Evolutionary conservation across 2,329 filamentous ascomycete genomes (phyloP).

Genomic region (Sclerotinia spermophila): DNA sequence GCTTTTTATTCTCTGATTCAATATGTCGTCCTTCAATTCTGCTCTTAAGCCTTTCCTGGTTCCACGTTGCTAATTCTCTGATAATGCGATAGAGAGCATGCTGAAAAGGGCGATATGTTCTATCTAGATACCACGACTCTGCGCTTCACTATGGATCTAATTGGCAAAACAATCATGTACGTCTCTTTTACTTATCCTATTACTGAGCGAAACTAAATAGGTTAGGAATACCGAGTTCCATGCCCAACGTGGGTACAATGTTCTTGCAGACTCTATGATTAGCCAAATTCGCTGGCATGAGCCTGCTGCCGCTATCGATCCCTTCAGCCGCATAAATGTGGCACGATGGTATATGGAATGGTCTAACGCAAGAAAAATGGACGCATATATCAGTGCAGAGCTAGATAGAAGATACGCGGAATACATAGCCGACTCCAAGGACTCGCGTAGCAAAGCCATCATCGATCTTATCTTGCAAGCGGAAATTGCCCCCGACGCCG

Average conservation of each 20-base stretch:
- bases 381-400: slow-evolving; percentile 26
- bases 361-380: slow-evolving; percentile 25
- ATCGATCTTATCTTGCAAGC: slow-evolving; percentile 12
- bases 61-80: neutral
- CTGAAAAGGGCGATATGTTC: slow-evolving; percentile 24
- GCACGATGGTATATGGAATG: slow-evolving; percentile 21
- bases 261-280: slow-evolving; percentile 23
- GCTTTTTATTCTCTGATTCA: neutral
- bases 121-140: slow-evolving; percentile 22
- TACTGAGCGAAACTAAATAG: neutral
- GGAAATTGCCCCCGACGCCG: neutral
- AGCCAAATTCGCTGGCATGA: slow-evolving; percentile 26
- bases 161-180: slow-evolving; percentile 21
- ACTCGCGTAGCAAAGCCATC: slow-evolving; percentile 13
- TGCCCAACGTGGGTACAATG: slow-evolving; percentile 10
- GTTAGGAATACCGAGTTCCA: slow-evolving; percentile 2
- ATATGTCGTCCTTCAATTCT: neutral
- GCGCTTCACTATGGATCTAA: slow-evolving; percentile 29
- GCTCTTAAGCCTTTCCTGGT: neutral
- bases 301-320: slow-evolving; percentile 21
- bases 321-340: neutral
- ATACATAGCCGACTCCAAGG: neutral
- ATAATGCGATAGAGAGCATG: slow-evolving; percentile 18
- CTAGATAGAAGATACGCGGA: slow-evolving; percentile 26
- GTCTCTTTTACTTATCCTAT: neutral